Conservation (phyloP, 352 stramenopile genomes). For the Phytophthora citrophthora region DNA sequence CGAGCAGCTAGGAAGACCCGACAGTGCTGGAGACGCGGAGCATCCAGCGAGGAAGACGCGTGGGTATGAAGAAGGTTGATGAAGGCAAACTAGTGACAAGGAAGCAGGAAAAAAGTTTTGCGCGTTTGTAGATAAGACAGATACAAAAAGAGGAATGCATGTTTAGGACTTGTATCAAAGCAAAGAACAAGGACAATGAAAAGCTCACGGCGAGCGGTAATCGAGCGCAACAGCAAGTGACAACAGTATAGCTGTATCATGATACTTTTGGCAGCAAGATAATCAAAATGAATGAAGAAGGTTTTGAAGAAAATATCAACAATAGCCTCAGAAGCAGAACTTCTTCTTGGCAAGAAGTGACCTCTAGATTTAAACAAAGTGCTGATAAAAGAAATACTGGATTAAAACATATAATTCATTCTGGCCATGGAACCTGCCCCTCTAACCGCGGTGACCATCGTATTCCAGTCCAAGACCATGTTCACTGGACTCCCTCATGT, state of each 20-base stretch:
- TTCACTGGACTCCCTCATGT: too few relatives aligned
- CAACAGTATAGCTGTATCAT: slow-evolving; percentile 73
- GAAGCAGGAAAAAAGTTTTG: slow-evolving; percentile 55
- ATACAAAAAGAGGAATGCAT: slow-evolving; percentile 55
- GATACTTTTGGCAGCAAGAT: slow-evolving; percentile 16
- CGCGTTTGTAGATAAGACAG: slow-evolving; percentile 72
- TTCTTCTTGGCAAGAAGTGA: too few relatives aligned
- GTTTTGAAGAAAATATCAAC: slow-evolving; percentile 26
- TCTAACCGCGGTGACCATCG: too few relatives aligned
- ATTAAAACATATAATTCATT: too few relatives aligned
- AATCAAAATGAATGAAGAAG: slow-evolving; percentile 36
- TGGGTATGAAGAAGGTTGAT: slow-evolving; percentile 30
- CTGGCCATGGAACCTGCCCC: too few relatives aligned
- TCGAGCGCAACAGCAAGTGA: slow-evolving; percentile 24
- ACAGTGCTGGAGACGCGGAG: slow-evolving; percentile 32
- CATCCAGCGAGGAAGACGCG: slow-evolving; percentile 16
- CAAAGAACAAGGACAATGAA: slow-evolving; percentile 39
- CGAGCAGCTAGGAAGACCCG: slow-evolving; percentile 22
- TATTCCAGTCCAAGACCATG: too few relatives aligned
- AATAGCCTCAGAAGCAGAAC: too few relatives aligned
- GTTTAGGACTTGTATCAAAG: slow-evolving; percentile 66
- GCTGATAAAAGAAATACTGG: too few relatives aligned
- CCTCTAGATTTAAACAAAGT: too few relatives aligned
- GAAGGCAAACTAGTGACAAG: slow-evolving; percentile 31
- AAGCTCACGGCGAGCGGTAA: slow-evolving; percentile 13